A percentile compares a stretch with the other conserved stretches of the same genome.
Evolutionary conservation across 176 grass and related monocot species (phyloP).

Genomic region (Oryza meridionalis): DNA sequence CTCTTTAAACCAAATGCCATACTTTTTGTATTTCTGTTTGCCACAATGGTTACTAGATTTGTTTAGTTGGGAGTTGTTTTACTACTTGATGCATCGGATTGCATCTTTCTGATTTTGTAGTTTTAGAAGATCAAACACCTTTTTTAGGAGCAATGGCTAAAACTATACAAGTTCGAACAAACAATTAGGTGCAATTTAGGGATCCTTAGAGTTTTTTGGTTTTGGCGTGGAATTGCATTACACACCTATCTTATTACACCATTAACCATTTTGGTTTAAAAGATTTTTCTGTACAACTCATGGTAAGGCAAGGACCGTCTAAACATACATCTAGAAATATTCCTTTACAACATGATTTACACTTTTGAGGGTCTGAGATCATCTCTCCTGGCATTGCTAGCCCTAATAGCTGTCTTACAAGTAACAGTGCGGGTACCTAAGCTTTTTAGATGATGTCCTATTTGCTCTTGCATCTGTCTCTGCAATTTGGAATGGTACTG

Average conservation of each 20-base stretch:
- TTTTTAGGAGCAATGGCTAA: neutral
- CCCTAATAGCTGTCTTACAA: neutral
- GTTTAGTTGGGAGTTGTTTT: neutral
- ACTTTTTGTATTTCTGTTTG: neutral
- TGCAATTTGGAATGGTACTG: neutral
- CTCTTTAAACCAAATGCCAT: neutral
- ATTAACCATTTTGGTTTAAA: neutral
- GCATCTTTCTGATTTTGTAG: conserved; percentile 1
- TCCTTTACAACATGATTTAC: neutral
- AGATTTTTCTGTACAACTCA: neutral
- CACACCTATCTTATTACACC: neutral
- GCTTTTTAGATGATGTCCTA: neutral
- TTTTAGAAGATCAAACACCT: neutral
- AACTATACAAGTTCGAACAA: neutral
- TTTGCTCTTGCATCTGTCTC: neutral
- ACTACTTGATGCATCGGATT: neutral
- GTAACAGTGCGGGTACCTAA: neutral
- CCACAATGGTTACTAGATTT: neutral
- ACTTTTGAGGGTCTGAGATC: neutral
- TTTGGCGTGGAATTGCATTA: neutral
- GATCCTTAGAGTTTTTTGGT: neutral
- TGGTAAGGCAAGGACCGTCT: neutral
- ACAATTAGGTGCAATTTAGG: neutral
- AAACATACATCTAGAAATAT: neutral
- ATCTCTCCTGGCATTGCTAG: neutral